Evolutionary conservation across 352 stramenopile species (phyloP).

Genomic region (Globisporangium yorkense): DNA sequence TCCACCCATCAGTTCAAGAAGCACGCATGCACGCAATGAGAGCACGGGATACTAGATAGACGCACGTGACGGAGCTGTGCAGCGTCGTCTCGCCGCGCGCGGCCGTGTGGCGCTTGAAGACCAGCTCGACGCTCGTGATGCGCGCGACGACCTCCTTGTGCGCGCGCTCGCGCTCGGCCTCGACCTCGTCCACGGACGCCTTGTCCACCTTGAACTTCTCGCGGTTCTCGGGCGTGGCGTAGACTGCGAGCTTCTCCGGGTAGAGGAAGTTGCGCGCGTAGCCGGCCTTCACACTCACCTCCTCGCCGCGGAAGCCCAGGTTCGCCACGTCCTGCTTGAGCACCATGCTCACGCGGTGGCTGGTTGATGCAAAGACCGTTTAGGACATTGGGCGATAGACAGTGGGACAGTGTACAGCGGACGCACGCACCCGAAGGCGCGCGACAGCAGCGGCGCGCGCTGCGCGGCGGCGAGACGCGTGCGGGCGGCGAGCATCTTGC

Average conservation of each 20-base stretch:
- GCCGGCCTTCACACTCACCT: constrained; percentile 90
- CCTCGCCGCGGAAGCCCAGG: constrained; percentile 86
- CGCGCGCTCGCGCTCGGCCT: constrained; percentile 14
- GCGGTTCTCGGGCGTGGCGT: constrained; percentile 90
- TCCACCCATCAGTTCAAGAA: not conserved
- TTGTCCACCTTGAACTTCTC: constrained; percentile 75
- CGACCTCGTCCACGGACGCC: constrained; percentile 16
- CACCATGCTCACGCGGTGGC: constrained; percentile 81
- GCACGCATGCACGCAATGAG: too few relatives aligned
- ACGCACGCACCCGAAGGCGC: constrained; percentile 55
- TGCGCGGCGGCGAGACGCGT: constrained; percentile 8
- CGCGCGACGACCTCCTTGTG: constrained; percentile 58
- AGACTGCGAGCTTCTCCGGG: constrained; percentile 91
- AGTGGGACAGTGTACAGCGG: not conserved
- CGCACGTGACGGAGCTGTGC: constrained; percentile 61
- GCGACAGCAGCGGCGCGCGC: constrained; percentile 31
- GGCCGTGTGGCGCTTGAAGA: constrained; percentile 79
- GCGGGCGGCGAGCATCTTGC: constrained; percentile 8
- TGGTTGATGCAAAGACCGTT: constrained; percentile 10
- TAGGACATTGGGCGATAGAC: not conserved
- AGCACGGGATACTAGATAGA: not conserved
- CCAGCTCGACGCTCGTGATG: constrained; percentile 51
- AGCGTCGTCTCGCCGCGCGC: constrained; percentile 52
- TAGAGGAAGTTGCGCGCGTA: constrained; percentile 94
- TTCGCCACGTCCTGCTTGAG: constrained; percentile 81